Percentiles rank a stretch among this genome's conserved stretches.
These are phyloP conservation scores for Mallotus nudiflorus DNA, from an alignment of 345 rosid genomes.

Conservation along the genomic window DNA sequence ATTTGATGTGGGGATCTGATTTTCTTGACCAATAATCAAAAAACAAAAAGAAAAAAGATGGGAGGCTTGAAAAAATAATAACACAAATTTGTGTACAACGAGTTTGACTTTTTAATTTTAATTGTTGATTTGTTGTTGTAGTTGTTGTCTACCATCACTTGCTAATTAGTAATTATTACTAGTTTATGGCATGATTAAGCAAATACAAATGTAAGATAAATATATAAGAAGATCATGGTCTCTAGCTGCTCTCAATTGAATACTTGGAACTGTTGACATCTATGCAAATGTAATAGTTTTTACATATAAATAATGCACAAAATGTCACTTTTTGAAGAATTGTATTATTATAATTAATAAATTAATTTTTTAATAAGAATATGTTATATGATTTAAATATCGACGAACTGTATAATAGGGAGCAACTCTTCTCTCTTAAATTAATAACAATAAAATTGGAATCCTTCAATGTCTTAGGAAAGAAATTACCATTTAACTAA, in stretches of 20 bases:
- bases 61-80: background rate
- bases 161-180: background rate
- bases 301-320: too few species aligned
- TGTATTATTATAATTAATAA: too few species aligned
- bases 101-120: slow-evolving; percentile 1
- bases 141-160: slow-evolving; percentile 5
- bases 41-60: background rate
- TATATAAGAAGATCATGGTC: background rate
- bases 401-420: too few species aligned
- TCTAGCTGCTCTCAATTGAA: background rate
- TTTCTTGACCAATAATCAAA: background rate
- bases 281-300: too few species aligned
- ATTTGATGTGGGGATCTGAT: background rate
- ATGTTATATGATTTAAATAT: too few species aligned
- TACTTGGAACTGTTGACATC: background rate
- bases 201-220: background rate
- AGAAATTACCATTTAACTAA: too few species aligned
- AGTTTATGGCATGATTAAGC: slow-evolving; percentile 10
- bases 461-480: too few species aligned
- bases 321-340: too few species aligned
- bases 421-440: too few species aligned
- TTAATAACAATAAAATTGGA: too few species aligned
- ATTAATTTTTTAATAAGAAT: too few species aligned
- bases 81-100: too few species aligned
- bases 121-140: background rate